Base-by-base conservation (phyloP, 2,329 filamentous ascomycete genomes). In the Stagonosporopsis vannaccii region DNA sequence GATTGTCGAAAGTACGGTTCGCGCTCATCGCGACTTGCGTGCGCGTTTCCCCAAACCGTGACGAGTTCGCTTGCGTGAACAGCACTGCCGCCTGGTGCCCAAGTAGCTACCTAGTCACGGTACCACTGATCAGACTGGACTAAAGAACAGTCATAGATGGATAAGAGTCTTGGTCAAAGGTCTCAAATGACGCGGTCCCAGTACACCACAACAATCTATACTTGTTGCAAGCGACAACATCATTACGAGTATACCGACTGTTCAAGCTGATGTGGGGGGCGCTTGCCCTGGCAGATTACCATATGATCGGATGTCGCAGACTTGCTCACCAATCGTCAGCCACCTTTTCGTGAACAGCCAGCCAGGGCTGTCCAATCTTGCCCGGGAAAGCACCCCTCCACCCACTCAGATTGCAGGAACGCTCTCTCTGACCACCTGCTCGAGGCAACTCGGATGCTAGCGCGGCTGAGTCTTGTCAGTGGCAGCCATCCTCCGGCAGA, bases 41-140 rank as follows among this genome's bases (percentile, higher is more conserved):
- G 47, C 60, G 64, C 63, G 51, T 62, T 56, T 36, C 54, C 19
- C 42, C 40, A 22, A 35, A 53, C 20, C 50, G 44, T 60, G 60
- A 62, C 59, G 51, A 63, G 51, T 58, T 54, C 61, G 58, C 56
- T 61, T 67, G 67, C 66, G 69, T 64, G 66, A 71, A 72, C 68
- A 51, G 62, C 63, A 67, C 48, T 48, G 43, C 43, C 43, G 33
- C 43, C 43, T 51, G 48, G 33, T 32, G 23, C 48, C 39, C 47
- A 42, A 43, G 22, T 47, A 43, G 35, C 41, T 35, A 32, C 42
- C 35, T 47, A 23, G 4, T 13, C 17, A 32, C 25, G 13, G 20
- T 23, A 15, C 8, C 26, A 3, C 32, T 28, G 22, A 48, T 25
- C 13, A 22, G 26, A 33, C 19, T 4, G 25, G 11, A 36, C 13